Conservation (phyloP, 495 filamentous ascomycete species). For the Lophiostoma macrostomum region DNA sequence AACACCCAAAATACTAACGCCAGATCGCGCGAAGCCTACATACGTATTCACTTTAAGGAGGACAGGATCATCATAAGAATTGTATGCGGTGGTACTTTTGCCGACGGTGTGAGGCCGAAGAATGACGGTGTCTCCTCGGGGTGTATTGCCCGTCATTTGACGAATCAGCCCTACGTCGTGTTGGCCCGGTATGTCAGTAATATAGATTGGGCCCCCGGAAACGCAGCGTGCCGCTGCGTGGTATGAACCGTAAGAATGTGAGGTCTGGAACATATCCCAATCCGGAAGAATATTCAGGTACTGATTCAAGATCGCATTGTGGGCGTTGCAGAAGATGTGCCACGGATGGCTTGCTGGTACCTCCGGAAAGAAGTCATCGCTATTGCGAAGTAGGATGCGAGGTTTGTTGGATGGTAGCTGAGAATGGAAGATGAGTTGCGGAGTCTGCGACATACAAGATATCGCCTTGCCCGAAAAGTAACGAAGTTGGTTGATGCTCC, state of each 20-base stretch:
- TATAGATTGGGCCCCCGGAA: conserved; percentile 86
- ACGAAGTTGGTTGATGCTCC: conserved; percentile 70
- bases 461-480: conserved; percentile 77
- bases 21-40: conserved; percentile 57
- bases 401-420: conserved; percentile 73
- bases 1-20: conserved; percentile 73
- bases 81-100: conserved; percentile 67
- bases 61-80: conserved; percentile 64
- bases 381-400: conserved; percentile 72
- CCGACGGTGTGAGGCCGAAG: conserved; percentile 72
- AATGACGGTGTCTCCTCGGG: conserved; percentile 67
- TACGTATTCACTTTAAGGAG: conserved; percentile 80
- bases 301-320: conserved; percentile 79
- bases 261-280: conserved; percentile 99
- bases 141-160: conserved; percentile 71
- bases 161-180: conserved; percentile 71
- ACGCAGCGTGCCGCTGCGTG: conserved; percentile 89
- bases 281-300: conserved; percentile 76
- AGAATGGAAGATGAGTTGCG: conserved; percentile 78
- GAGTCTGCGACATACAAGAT: conserved; percentile 87
- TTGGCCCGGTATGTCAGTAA: conserved; percentile 82
- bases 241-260: conserved; percentile 70
- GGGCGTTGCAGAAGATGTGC: conserved; percentile 92
- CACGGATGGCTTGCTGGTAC: conserved; percentile 75
- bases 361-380: conserved; percentile 90